Percentiles rank a stretch among this genome's conserved stretches.
Conservation (phyloP, 192 early-diverging fungal genomes). For the Backusella parvicylindrica region DNA sequence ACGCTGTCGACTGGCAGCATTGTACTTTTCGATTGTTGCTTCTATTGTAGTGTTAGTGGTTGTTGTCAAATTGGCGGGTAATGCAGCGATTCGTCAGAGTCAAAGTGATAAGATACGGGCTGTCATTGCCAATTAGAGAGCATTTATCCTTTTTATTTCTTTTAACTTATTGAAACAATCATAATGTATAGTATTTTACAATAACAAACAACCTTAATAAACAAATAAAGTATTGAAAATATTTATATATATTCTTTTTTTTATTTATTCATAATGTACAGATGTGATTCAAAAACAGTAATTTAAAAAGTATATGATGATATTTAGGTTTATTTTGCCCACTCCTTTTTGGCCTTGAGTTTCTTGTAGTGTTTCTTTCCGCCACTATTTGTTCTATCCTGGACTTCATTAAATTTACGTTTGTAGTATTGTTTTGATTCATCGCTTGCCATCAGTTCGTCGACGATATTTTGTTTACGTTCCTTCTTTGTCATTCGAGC, state of each 20-base stretch:
- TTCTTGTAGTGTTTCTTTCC: constrained; percentile 55
- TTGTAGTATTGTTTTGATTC: constrained; percentile 80
- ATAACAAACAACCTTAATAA: too few relatives aligned
- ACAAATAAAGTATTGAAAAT: too few relatives aligned
- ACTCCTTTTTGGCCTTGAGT: constrained; percentile 25
- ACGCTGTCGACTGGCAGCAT: neutral
- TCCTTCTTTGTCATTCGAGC: constrained; percentile 84
- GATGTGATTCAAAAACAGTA: too few relatives aligned
- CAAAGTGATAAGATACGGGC: neutral
- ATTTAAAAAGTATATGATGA: neutral
- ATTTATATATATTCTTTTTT: neutral
- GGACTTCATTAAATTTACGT: constrained; percentile 80
- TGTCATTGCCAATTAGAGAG: neutral
- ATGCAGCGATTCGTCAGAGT: neutral
- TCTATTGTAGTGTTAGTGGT: neutral
- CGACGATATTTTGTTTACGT: constrained; percentile 77
- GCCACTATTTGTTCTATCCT: constrained; percentile 48
- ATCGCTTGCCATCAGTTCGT: constrained; percentile 82
- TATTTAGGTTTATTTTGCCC: neutral
- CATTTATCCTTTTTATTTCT: neutral
- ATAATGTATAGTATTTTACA: too few relatives aligned
- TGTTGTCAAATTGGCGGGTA: neutral
- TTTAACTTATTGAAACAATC: neutral
- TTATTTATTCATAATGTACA: neutral
- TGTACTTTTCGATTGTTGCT: neutral